Evolutionary conservation across 352 stramenopile genomes (phyloP).

Genomic region (Chrysophaeum taylorii): DNA sequence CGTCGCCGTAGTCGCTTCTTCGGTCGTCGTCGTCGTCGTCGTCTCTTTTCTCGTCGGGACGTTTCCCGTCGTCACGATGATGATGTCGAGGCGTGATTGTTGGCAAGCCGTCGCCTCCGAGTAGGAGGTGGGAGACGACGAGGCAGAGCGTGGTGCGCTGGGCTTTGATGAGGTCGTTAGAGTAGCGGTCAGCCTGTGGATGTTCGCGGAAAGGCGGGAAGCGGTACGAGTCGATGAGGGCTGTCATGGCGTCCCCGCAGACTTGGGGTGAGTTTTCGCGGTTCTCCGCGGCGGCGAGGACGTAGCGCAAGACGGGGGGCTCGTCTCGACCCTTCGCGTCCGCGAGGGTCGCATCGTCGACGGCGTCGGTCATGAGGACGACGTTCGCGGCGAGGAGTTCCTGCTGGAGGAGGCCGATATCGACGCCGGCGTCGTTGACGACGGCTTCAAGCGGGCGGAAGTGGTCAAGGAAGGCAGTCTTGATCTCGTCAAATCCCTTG

Average conservation of each 20-base stretch:
- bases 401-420: too few species aligned
- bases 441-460: background rate
- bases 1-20: too few species aligned
- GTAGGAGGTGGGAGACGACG: background rate
- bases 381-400: background rate
- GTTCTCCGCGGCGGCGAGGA: background rate
- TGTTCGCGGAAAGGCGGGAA: background rate
- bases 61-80: background rate
- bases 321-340: background rate
- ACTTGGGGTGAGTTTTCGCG: background rate
- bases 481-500: conserved; percentile 3
- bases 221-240: background rate
- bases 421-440: background rate
- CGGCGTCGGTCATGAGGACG: background rate
- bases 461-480: background rate
- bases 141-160: conserved; percentile 12
- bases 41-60: background rate
- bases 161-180: background rate
- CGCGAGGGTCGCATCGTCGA: background rate
- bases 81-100: background rate
- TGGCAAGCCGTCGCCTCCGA: conserved; percentile 11
- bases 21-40: background rate
- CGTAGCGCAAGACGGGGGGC: background rate
- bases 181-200: background rate
- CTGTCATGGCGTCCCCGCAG: background rate